phyloP scores from a whole-genome alignment of 2,329 filamentous ascomycete species.

The Penicillium crustosum region DNA sequence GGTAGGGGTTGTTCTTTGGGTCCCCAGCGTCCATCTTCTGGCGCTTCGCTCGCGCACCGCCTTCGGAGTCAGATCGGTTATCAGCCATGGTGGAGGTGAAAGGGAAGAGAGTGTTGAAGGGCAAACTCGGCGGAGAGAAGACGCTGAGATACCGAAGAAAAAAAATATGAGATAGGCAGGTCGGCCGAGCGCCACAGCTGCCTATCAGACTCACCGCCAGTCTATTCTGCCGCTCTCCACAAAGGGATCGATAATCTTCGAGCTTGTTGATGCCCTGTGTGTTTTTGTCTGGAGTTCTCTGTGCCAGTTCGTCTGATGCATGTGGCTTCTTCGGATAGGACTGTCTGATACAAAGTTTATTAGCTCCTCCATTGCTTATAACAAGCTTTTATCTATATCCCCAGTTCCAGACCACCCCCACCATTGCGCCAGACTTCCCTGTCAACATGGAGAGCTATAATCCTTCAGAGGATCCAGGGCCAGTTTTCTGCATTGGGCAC shows the following conservation, averaged over 20 bases:
- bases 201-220: conserved; percentile 29
- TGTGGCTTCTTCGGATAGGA: not conserved
- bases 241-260: conserved; percentile 26
- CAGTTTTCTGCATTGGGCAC: conserved; percentile 61
- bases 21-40: conserved; percentile 52
- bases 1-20: conserved; percentile 74
- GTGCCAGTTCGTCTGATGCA: not conserved
- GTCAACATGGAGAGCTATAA: conserved; percentile 35
- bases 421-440: conserved; percentile 5
- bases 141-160: conserved; percentile 16
- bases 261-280: conserved; percentile 6
- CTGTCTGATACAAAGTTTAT: not conserved
- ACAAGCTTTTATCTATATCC: not conserved
- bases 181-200: conserved; percentile 31
- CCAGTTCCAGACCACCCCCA: conserved; percentile 3
- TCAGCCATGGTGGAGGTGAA: conserved; percentile 51
- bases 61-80: conserved; percentile 55
- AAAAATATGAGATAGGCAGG: conserved; percentile 36
- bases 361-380: not conserved
- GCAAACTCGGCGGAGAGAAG: conserved; percentile 15
- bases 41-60: conserved; percentile 54
- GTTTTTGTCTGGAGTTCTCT: not conserved
- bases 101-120: conserved; percentile 14
- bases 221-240: conserved; percentile 33
- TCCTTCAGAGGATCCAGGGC: conserved; percentile 37